A percentile compares a stretch with the other conserved stretches of the same genome.
Evolutionary conservation across 208 protist genomes (phyloP).

Genomic region (Angomonas ambiguus): DNA sequence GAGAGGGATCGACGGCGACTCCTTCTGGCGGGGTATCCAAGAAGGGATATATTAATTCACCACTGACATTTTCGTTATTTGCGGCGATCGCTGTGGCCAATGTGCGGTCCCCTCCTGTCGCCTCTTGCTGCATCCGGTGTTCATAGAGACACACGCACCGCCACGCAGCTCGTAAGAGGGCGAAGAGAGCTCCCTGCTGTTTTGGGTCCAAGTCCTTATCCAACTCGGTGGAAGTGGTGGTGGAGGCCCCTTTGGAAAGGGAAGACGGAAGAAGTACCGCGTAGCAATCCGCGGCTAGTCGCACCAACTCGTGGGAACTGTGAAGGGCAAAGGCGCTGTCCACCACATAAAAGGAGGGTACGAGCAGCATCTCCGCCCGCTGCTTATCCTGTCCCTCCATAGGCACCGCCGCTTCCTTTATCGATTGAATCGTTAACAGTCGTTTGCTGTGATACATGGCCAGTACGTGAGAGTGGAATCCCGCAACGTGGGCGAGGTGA

Average conservation of each 20-base stretch:
- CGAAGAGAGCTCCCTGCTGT: slow-evolving; percentile 16
- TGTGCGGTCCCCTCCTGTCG: slow-evolving; percentile 3
- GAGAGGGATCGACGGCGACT: too few relatives aligned
- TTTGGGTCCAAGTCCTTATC: neutral
- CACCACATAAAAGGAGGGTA: slow-evolving; percentile 44
- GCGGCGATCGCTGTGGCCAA: too few relatives aligned
- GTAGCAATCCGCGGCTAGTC: slow-evolving; percentile 42
- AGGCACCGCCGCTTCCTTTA: too few relatives aligned
- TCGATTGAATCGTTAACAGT: neutral
- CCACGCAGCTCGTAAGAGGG: slow-evolving; percentile 61
- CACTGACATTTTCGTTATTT: too few relatives aligned
- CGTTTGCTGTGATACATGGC: slow-evolving; percentile 44
- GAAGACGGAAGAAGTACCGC: slow-evolving; percentile 12
- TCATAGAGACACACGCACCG: slow-evolving; percentile 54
- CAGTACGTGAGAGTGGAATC: slow-evolving; percentile 44
- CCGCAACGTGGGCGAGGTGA: slow-evolving; percentile 47
- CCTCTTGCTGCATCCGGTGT: slow-evolving; percentile 17
- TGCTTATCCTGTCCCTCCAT: too few relatives aligned
- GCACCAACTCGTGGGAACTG: slow-evolving; percentile 34
- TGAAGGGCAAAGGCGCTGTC: slow-evolving; percentile 66
- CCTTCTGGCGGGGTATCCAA: too few relatives aligned
- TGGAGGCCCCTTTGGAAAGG: too few relatives aligned
- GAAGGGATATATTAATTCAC: too few relatives aligned
- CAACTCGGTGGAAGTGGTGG: too few relatives aligned
- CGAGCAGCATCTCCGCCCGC: slow-evolving; percentile 13